Percentiles rank a stretch among this genome's conserved stretches.
Evolutionary conservation across 1,284 basidiomycete genomes (phyloP).

Genomic region (Tilletia walkeri): DNA sequence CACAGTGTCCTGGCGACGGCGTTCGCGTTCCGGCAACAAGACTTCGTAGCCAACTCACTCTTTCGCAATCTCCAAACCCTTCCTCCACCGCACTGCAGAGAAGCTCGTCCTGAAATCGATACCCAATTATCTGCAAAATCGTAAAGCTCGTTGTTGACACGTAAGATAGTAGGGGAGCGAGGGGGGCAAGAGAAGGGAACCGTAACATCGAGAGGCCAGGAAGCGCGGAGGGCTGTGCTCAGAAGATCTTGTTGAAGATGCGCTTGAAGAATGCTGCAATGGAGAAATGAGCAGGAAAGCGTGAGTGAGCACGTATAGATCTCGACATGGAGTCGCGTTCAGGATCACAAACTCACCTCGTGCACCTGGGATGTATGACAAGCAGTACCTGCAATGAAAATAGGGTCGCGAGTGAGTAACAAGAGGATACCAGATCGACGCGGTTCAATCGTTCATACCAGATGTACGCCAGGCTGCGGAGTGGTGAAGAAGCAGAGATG

Average conservation of each 20-base stretch:
- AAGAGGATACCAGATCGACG: too few species aligned
- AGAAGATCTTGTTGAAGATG: constrained; percentile 39
- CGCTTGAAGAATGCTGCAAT: constrained; percentile 28
- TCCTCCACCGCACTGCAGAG: too few species aligned
- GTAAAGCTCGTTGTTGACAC: too few species aligned
- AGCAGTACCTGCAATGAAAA: constrained; percentile 12
- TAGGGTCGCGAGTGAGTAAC: background rate
- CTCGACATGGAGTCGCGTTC: background rate
- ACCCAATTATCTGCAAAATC: too few species aligned
- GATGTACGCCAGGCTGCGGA: constrained; percentile 23
- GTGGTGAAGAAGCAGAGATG: too few species aligned
- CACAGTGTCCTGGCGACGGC: constrained; percentile 23
- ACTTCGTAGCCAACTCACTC: too few species aligned
- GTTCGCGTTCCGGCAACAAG: constrained; percentile 5
- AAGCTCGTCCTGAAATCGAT: too few species aligned
- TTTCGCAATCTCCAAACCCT: too few species aligned
- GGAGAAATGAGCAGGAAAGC: background rate
- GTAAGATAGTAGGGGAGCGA: background rate
- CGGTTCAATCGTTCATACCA: constrained; percentile 27
- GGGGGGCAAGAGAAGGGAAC: too few species aligned
- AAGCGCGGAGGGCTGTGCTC: background rate
- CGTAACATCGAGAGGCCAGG: too few species aligned
- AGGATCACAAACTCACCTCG: constrained; percentile 8
- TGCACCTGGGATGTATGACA: constrained; percentile 22
- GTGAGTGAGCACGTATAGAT: too few species aligned